Conservation (phyloP, 2,329 filamentous ascomycete genomes). For the Cercospora brassicicola region DNA sequence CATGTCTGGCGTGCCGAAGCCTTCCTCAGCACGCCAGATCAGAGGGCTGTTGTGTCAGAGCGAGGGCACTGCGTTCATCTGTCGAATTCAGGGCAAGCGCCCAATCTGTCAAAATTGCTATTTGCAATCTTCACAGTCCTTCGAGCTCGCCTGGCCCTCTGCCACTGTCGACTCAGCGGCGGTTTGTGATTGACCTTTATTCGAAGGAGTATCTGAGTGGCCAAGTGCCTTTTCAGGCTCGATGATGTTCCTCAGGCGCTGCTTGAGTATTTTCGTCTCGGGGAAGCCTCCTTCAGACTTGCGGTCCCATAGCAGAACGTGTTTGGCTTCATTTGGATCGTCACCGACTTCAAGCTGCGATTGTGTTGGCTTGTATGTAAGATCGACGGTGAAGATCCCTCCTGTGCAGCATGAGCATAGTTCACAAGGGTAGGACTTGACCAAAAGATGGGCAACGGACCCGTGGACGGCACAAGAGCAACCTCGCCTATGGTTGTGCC, state of each 20-base stretch:
- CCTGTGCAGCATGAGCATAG: neutral
- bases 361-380: conserved; percentile 46
- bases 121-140: conserved; percentile 19
- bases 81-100: neutral
- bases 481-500: conserved; percentile 80
- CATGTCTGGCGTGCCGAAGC: neutral
- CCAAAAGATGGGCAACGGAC: conserved; percentile 39
- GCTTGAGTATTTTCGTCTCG: conserved; percentile 89
- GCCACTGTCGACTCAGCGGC: neutral
- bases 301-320: conserved; percentile 78
- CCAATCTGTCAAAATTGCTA: neutral
- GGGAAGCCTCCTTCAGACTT: conserved; percentile 87
- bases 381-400: conserved; percentile 75
- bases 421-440: neutral
- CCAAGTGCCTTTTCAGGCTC: conserved; percentile 76
- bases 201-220: conserved; percentile 56
- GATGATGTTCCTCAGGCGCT: conserved; percentile 76
- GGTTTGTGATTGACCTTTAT: conserved; percentile 17
- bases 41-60: neutral
- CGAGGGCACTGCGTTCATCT: neutral
- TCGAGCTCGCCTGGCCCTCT: neutral
- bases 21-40: neutral
- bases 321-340: conserved; percentile 33
- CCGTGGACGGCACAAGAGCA: conserved; percentile 78
- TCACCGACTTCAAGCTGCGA: conserved; percentile 14